phyloP scores from a whole-genome alignment of 2,329 filamentous ascomycete genomes.

The Apiospora marii region DNA sequence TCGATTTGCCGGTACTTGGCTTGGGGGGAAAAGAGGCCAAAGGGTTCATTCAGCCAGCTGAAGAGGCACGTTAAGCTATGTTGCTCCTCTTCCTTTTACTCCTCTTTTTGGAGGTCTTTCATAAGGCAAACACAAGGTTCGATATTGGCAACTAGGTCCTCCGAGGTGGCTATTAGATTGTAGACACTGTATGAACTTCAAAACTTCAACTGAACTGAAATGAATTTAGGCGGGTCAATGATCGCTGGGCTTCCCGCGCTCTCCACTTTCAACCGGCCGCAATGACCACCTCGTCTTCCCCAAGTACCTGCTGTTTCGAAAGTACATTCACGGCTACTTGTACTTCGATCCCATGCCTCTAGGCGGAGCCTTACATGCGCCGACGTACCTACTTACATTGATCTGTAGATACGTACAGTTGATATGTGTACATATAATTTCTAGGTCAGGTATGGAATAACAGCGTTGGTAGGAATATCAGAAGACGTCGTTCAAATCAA shows the following conservation, averaged over 20 bases:
- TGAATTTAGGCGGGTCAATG: slow-evolving; percentile 21
- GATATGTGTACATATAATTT: not conserved
- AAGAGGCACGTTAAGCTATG: not conserved
- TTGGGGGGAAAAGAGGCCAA: not conserved
- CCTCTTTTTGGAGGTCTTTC: not conserved
- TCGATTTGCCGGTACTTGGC: not conserved
- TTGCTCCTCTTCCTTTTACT: not conserved
- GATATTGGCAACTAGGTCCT: slow-evolving; percentile 14
- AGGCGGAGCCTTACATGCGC: slow-evolving; percentile 1
- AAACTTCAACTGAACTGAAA: not conserved
- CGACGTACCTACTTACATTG: not conserved
- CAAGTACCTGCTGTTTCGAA: slow-evolving; percentile 1
- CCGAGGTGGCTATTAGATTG: slow-evolving; percentile 10
- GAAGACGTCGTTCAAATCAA: not conserved
- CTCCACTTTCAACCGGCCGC: slow-evolving; percentile 26
- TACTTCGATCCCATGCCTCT: not conserved
- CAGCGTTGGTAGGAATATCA: not conserved
- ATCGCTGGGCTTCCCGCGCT: slow-evolving; percentile 25
- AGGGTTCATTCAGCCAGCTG: not conserved
- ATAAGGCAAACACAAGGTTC: not conserved
- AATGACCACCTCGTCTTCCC: not conserved
- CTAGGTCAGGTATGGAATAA: not conserved
- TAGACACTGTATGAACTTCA: slow-evolving; percentile 8
- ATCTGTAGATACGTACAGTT: not conserved
- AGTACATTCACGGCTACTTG: not conserved